Evolutionary conservation across 2,329 filamentous ascomycete genomes (phyloP).

Genomic region (Talaromyces pinophilus): DNA sequence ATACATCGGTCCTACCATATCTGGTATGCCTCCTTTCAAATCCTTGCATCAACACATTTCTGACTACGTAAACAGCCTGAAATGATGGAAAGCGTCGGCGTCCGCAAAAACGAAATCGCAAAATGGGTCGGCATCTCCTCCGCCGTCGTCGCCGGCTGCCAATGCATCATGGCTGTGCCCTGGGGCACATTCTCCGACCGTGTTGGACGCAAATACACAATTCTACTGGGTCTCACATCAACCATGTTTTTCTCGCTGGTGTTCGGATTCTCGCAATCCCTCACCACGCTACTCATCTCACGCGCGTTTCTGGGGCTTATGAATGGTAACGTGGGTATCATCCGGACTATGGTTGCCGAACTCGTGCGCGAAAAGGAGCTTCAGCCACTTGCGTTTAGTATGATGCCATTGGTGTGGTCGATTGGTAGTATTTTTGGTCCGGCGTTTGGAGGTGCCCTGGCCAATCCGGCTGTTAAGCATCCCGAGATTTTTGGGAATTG

Average conservation of each 20-base stretch:
- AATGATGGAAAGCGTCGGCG: constrained; percentile 79
- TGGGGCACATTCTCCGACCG: constrained; percentile 78
- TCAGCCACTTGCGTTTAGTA: constrained; percentile 83
- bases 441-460: constrained; percentile 81
- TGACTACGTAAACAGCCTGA: constrained; percentile 57
- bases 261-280: constrained; percentile 79
- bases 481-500: constrained; percentile 68
- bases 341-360: constrained; percentile 83
- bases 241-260: constrained; percentile 80
- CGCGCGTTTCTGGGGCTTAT: constrained; percentile 77
- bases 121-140: constrained; percentile 78
- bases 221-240: constrained; percentile 70
- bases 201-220: constrained; percentile 78
- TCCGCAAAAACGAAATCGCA: constrained; percentile 67
- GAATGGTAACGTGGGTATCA: constrained; percentile 93
- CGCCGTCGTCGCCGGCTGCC: constrained; percentile 70
- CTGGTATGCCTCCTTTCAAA: constrained; percentile 41
- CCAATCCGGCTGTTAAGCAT: constrained; percentile 74
- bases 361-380: constrained; percentile 84
- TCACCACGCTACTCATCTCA: constrained; percentile 76
- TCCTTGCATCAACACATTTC: constrained; percentile 10
- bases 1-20: constrained; percentile 70
- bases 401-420: constrained; percentile 92
- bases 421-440: constrained; percentile 86
- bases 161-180: constrained; percentile 69